Base-by-base conservation (phyloP, 1,284 basidiomycete genomes). In the Ustilago lituana region DNA sequence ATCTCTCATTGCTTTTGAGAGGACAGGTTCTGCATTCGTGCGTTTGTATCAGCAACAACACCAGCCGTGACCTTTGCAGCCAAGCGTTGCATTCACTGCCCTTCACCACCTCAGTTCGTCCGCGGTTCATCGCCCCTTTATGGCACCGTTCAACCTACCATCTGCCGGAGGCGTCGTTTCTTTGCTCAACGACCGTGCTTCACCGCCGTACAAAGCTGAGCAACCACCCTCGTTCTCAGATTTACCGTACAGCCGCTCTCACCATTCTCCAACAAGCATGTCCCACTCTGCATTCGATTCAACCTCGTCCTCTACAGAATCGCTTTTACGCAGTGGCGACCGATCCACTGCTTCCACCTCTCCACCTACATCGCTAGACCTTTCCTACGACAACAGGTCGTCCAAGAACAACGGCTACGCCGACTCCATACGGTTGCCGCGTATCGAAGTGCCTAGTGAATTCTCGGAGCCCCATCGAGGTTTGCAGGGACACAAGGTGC, bases 161-260 rank as follows among this genome's bases (percentile, higher is more conserved):
- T 72, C 69, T 48, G 55, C 69, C 39, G 69, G 69, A 62, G 64
- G 69, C 46, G 55, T 72, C 56, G 69, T 72, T 63, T 67, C 69
- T 57, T 63, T 72, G 48, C 63, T 72, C 52, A 72, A 72, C 64
- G 69, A 67, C 54, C 63, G 60, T 60, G 59, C 60, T 63, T 59
- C 58, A 48, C 54, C 54, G 26, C 54, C 50, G 59, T 52, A 51
- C 38, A 48, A 54, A 37, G 22, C 62, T 52, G 64, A 72, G 56
- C 61, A 44, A 26, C n/a, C 33, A 2, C 36, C 17, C 5, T 41
- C 50, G 24, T 51, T 58, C 39, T 65, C 62, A 50, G 53, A 63
- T 46, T 41, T 45, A 43, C 40, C 51, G 36, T 57, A 58, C 40
- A 12, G 26, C 24, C 56, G 51, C 8, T 31, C 20, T 54, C 50